A percentile compares a stretch with the other conserved stretches of the same genome.
Evolutionary conservation across 1,139 yeast species (phyloP).

Genomic region (Saccharomyces hybrid): DNA sequence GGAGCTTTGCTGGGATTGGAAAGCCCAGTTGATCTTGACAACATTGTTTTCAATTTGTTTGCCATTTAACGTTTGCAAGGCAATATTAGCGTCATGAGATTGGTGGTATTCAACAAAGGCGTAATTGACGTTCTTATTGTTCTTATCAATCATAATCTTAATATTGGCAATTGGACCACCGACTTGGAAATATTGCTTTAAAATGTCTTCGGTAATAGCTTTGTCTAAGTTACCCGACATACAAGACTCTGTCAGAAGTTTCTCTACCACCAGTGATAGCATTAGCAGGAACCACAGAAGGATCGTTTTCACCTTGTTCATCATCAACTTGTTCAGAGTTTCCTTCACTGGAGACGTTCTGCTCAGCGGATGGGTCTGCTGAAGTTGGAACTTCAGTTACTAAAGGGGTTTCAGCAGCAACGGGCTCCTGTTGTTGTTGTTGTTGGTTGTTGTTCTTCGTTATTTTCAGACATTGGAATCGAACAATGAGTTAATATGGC

Average conservation of each 20-base stretch:
- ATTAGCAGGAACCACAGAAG: slow-evolving; percentile 47
- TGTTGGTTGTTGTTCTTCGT: slow-evolving; percentile 1
- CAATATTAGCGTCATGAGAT: slow-evolving; percentile 52
- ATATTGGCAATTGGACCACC: slow-evolving; percentile 55
- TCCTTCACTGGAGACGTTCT: slow-evolving; percentile 1
- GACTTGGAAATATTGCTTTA: slow-evolving; percentile 54
- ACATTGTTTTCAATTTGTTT: slow-evolving; percentile 43
- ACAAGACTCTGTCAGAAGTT: slow-evolving; percentile 60
- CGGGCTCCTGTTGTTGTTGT: not conserved
- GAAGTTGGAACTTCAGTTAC: not conserved
- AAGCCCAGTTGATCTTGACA: slow-evolving; percentile 75
- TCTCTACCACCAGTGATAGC: slow-evolving; percentile 80
- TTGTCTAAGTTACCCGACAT: slow-evolving; percentile 71
- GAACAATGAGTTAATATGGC: not conserved
- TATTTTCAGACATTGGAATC: not conserved
- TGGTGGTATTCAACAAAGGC: slow-evolving; percentile 73
- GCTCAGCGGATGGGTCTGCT: not conserved
- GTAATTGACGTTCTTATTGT: slow-evolving; percentile 65
- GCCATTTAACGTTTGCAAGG: slow-evolving; percentile 56
- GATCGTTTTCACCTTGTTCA: slow-evolving; percentile 12
- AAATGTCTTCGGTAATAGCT: slow-evolving; percentile 53
- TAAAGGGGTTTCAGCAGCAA: not conserved
- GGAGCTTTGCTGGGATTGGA: slow-evolving; percentile 60
- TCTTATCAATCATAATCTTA: slow-evolving; percentile 69
- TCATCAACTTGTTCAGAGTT: slow-evolving; percentile 3